Evolutionary conservation across 768 basidiomycete genomes (phyloP).

Genomic region (Leucosporidium scottii): DNA sequence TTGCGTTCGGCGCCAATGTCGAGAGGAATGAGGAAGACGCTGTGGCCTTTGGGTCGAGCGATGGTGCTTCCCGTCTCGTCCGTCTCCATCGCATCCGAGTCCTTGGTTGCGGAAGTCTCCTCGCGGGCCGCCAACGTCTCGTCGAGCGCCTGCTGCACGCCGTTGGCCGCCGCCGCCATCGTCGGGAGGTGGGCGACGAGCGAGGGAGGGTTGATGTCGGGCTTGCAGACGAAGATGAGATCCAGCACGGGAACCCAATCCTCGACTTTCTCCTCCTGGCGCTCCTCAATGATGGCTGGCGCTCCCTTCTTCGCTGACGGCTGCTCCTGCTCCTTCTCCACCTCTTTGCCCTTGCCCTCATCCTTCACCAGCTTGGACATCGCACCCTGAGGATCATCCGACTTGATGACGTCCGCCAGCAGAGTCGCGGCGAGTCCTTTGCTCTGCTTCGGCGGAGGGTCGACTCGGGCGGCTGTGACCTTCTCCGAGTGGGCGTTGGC

Average conservation of each 20-base stretch:
- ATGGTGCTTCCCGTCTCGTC: not conserved
- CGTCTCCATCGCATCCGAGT: not conserved
- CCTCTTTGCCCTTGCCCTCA: not conserved
- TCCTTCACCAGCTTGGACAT: not conserved
- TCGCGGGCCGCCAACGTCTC: not conserved
- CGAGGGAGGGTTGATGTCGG: slow-evolving; percentile 65
- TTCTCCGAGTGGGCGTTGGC: not conserved
- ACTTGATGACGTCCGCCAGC: not conserved
- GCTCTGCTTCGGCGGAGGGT: not conserved
- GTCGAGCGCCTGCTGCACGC: slow-evolving; percentile 37
- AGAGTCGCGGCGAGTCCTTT: not conserved
- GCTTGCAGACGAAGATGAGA: slow-evolving; percentile 61
- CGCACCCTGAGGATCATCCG: not conserved
- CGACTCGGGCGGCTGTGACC: not conserved
- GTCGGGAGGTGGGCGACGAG: slow-evolving; percentile 69
- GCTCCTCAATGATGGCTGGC: not conserved
- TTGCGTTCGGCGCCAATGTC: slow-evolving; percentile 59
- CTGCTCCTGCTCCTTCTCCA: not conserved
- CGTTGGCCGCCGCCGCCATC: slow-evolving; percentile 70
- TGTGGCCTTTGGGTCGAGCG: not conserved
- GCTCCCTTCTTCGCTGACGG: not conserved
- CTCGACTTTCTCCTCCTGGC: not conserved
- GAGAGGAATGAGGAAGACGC: slow-evolving; percentile 57
- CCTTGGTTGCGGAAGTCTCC: not conserved
- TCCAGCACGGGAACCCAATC: slow-evolving; percentile 34